phyloP scores from a whole-genome alignment of 2,329 filamentous ascomycete genomes.

The Dendrostoma leiphaemia region DNA sequence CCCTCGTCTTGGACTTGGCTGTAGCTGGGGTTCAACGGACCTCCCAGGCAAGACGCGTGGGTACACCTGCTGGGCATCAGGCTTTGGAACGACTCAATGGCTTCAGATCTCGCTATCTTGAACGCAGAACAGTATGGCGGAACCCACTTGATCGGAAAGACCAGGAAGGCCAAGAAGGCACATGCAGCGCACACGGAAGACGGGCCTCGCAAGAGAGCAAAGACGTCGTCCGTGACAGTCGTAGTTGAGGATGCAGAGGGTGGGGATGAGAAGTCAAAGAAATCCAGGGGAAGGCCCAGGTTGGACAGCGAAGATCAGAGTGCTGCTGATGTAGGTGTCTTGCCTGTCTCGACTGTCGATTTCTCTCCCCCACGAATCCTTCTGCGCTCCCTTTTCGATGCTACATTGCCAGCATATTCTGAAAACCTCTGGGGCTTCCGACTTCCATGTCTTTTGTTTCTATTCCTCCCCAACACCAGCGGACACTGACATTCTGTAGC shows the following conservation, averaged over 20 bases:
- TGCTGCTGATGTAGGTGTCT: constrained; percentile 67
- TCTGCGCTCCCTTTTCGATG: too few relatives aligned
- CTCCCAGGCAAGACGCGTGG: too few relatives aligned
- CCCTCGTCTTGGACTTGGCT: too few relatives aligned
- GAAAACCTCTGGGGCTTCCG: too few relatives aligned
- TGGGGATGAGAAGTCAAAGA: constrained; percentile 51
- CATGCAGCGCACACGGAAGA: constrained; percentile 20
- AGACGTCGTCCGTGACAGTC: not conserved
- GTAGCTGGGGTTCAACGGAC: too few relatives aligned
- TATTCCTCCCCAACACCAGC: constrained; percentile 22
- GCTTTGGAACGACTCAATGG: constrained; percentile 21
- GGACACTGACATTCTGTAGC: constrained; percentile 43
- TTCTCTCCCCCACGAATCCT: not conserved
- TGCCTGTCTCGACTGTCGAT: constrained; percentile 15
- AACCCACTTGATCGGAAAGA: constrained; percentile 15
- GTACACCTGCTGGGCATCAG: not conserved
- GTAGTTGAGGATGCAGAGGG: constrained; percentile 3
- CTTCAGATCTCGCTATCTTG: constrained; percentile 41
- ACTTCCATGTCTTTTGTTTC: not conserved
- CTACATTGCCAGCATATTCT: too few relatives aligned
- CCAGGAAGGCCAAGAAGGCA: constrained; percentile 32
- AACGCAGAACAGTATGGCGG: constrained; percentile 45
- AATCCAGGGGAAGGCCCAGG: constrained; percentile 70
- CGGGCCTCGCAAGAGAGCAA: constrained; percentile 18
- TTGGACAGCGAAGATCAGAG: constrained; percentile 77